phyloP scores from a whole-genome alignment of 768 basidiomycete species.

The Lentinula sp. region DNA sequence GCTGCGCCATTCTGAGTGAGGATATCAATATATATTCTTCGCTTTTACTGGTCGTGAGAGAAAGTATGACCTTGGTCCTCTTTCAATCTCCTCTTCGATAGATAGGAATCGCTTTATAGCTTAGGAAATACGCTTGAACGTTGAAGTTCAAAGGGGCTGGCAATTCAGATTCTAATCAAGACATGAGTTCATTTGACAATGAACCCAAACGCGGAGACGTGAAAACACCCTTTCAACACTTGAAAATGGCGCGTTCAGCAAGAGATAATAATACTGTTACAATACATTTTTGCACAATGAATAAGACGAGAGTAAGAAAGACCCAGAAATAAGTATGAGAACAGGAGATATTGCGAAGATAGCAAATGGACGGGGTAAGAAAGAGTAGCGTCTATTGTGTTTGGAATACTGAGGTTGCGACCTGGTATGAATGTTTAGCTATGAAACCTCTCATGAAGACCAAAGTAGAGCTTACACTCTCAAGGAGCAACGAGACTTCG shows the following conservation, averaged over 20 bases:
- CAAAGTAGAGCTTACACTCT: constrained; percentile 53
- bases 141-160: too few relatives aligned
- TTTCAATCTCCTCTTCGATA: too few relatives aligned
- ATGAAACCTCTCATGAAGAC: constrained; percentile 3
- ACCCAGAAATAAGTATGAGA: constrained; percentile 40
- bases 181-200: neutral
- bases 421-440: constrained; percentile 32
- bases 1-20: neutral
- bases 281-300: constrained; percentile 60
- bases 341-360: constrained; percentile 73
- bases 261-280: constrained; percentile 52
- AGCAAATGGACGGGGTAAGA: constrained; percentile 44
- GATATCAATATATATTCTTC: too few relatives aligned
- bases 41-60: too few relatives aligned
- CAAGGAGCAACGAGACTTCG: constrained; percentile 79
- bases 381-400: constrained; percentile 57
- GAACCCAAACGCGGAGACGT: neutral
- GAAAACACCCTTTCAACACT: constrained; percentile 44
- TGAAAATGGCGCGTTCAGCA: constrained; percentile 30
- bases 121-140: too few relatives aligned
- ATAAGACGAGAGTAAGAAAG: constrained; percentile 46
- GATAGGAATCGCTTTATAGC: too few relatives aligned
- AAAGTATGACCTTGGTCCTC: too few relatives aligned
- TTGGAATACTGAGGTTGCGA: constrained; percentile 70
- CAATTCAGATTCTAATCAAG: too few relatives aligned